Evolutionary conservation across 2,329 filamentous ascomycete genomes (phyloP), one percentile per base, ranked within the genome.

Genomic region (Passalora sequoiae): DNA sequence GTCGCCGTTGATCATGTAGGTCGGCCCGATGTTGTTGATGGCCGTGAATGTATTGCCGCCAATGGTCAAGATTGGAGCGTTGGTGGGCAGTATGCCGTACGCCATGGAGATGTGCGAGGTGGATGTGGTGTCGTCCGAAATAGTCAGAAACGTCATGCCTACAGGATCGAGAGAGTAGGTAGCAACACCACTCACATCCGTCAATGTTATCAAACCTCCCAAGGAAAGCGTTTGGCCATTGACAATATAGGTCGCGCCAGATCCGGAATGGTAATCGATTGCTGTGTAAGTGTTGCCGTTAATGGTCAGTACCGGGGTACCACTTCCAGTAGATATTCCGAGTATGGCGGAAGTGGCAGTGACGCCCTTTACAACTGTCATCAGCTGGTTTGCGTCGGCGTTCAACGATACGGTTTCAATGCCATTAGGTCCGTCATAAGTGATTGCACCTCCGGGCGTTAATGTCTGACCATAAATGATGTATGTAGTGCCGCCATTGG

Each of bases 1-100:
- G 29, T 68, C 59, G 7, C 63, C 67, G 16, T 58, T 57, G 10
- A 71, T 55, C 8, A 69, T 44, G 31, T 69, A 72, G 1, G 61
- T 61, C 2, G 59, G 52, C 8, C 53, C 53, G n/a, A n/a, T n/a
- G 20, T 50, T 51, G 39, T 56, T 57, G 31, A 60, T 42, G 6
- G 62, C 58, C 6, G 49, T 59, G 50, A 60, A 64, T 2, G 46
- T 58, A 24, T 58, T 38, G 6, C 51, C 55, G 7, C 53, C 58
- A 21, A 65, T 55, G 4, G 60, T 63, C 28, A 64, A 51, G 27
- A 63, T 40, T 3, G 60, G 62, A 16, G 60, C 55, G 13, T 50
- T 46, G 0, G 57, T 61, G 0, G 53, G 43, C n/a, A 46, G 46
- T 4, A 55, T 53, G 9, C 49, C 58, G 35, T 55, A 54, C 6